Base-by-base conservation (phyloP, 805 yeast genomes). In the Kregervanrija pseudodelftensis region DNA sequence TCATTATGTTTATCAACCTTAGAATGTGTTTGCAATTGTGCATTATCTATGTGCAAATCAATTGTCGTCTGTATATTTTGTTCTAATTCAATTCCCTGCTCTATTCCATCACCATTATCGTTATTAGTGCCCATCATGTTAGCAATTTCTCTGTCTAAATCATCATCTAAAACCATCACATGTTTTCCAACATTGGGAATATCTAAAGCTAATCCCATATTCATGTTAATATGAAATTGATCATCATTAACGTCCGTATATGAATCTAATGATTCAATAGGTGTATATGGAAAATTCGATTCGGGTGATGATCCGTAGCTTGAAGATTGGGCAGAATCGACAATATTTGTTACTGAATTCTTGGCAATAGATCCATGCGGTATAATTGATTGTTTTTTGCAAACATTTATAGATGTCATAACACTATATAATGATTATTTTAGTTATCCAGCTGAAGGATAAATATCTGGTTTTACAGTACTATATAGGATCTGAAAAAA, bases 181-280 rank as follows among this genome's bases (percentile, higher is more conserved):
- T 22, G 28, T 7, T 22, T 22, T 7, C 28, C 28, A 22, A 22
- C 28, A 22, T 22, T 22, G 28, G 28, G 28, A 22, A 22, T 22
- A 22, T 22, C 28, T 22, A 22, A 22, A 22, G 28, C 28, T 8
- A 22, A 22, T 22, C 28, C 36, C 35, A 33, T n/a, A 7, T n/a
- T 33, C 35, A 33, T 33, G 14, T 12, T n/a, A 33, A 33, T 33
- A 14, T 33, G 35, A n/a, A 33, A n/a, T 33, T 33, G 35, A 9
- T 33, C 35, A 5, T 33, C 14, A n/a, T 14, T 33, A 14, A 37
- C 46, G 7, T 45, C 42, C 1, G 57, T 49, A 17, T 40, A 49
- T 0, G 57, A 52, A 15, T 49, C 52, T 11, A 54, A 14, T 11
- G 56, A 50, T n/a, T 54, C 57, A n/a, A 48, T 41, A 8, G 57